These are phyloP conservation scores for Astrocystis sublimbata DNA, from an alignment of 495 filamentous ascomycete species.

Conservation along the genomic window DNA sequence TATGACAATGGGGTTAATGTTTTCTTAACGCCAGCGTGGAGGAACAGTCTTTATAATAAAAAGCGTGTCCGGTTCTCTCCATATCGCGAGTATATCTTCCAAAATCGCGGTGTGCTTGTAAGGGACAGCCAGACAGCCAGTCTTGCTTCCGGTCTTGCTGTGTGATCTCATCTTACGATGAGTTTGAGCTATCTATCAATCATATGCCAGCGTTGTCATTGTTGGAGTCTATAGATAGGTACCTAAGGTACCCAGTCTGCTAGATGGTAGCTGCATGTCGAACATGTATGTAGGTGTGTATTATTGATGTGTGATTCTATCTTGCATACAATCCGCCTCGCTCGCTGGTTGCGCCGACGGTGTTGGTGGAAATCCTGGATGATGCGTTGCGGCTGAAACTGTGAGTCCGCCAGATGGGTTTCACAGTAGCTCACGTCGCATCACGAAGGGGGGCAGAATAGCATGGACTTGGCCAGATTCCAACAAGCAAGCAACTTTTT, in stretches of 20 bases:
- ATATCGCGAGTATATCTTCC: not conserved
- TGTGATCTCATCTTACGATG: no score
- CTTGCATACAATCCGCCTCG: not conserved
- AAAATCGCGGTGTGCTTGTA: not conserved
- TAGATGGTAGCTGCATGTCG: not conserved
- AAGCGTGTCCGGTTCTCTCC: constrained; percentile 1
- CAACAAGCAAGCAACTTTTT: not conserved
- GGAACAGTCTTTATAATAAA: constrained; percentile 3
- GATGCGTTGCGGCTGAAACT: constrained; percentile 2
- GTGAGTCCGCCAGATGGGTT: not conserved
- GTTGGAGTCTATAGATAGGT: no score
- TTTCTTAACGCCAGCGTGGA: not conserved
- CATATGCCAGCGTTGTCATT: no score
- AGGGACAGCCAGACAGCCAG: no score
- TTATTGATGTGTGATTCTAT: no score
- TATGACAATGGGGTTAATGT: constrained; percentile 4
- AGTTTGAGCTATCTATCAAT: no score
- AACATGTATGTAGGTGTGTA: no score
- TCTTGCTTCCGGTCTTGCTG: no score
- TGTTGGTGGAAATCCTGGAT: not conserved
- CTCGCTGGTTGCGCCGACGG: not conserved
- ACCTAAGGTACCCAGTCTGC: no score
- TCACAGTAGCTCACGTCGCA: constrained; percentile 3
- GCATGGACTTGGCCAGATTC: not conserved
- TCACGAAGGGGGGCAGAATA: not conserved